phyloP scores from a whole-genome alignment of 129 eudicot species.

The Gnaphalium uliginosum region DNA sequence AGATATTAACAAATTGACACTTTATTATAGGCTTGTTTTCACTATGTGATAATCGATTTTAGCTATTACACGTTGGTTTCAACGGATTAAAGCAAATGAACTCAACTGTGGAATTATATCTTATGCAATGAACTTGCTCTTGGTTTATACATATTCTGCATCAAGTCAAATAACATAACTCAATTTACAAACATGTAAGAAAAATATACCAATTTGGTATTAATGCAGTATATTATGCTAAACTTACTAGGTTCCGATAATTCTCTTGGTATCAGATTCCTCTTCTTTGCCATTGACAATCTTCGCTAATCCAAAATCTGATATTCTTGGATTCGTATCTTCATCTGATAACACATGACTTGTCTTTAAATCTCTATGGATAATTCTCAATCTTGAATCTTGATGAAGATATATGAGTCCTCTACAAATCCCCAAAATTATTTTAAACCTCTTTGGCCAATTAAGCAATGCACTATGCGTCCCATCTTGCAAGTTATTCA shows the following conservation, averaged over 20 bases:
- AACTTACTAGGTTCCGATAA: conserved; percentile 56
- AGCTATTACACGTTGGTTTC: not conserved
- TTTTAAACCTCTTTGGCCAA: conserved; percentile 49
- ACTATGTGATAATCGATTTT: not conserved
- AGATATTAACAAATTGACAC: too few relatives aligned
- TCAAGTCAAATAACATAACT: not conserved
- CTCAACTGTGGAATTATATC: conserved; percentile 43
- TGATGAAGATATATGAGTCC: conserved; percentile 59
- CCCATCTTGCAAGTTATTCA: conserved; percentile 28
- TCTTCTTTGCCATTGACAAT: conserved; percentile 40
- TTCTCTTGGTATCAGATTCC: conserved; percentile 46
- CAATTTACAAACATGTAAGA: not conserved
- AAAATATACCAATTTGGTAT: not conserved
- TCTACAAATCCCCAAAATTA: conserved; percentile 51
- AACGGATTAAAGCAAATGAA: too few relatives aligned
- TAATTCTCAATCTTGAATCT: conserved; percentile 57
- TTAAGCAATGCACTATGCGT: conserved; percentile 32
- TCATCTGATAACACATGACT: conserved; percentile 45
- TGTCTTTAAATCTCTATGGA: conserved; percentile 51
- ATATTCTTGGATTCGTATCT: conserved; percentile 45
- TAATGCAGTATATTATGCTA: not conserved
- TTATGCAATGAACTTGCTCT: not conserved
- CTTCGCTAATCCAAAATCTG: conserved; percentile 48
- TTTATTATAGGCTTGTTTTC: not conserved
- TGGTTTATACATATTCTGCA: not conserved